Evolutionary conservation across 164 flowering plant species (phyloP).

Genomic region (Magnolia officinalis): DNA sequence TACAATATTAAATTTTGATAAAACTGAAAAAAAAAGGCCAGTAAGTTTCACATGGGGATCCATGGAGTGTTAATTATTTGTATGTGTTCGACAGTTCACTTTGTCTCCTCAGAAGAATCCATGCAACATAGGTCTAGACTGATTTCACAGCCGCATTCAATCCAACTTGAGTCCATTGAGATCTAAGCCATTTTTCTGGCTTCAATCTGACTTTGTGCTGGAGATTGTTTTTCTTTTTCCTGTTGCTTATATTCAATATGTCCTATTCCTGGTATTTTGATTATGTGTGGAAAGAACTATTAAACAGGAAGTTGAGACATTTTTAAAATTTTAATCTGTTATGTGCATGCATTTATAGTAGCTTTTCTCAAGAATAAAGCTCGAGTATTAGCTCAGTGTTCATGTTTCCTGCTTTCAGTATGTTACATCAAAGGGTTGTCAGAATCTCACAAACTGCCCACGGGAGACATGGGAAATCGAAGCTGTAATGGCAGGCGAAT

Average conservation of each 20-base stretch:
- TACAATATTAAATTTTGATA: too few species aligned
- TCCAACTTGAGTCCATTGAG: too few species aligned
- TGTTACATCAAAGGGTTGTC: constrained; percentile 66
- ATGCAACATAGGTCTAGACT: too few species aligned
- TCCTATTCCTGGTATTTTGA: neutral
- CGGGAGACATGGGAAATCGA: constrained; percentile 74
- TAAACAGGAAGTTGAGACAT: neutral
- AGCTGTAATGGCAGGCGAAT: constrained; percentile 90
- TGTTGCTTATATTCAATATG: neutral
- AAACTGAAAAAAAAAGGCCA: too few species aligned
- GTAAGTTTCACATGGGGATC: too few species aligned
- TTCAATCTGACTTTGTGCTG: too few species aligned
- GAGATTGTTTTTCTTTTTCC: too few species aligned
- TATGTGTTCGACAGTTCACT: too few species aligned
- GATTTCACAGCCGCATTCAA: too few species aligned
- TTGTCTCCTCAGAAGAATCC: too few species aligned
- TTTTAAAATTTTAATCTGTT: neutral
- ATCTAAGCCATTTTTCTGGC: too few species aligned
- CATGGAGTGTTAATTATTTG: too few species aligned
- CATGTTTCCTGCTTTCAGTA: constrained; percentile 29
- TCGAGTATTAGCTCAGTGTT: neutral
- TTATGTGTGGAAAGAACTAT: neutral
- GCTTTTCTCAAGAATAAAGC: neutral
- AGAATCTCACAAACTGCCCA: constrained; percentile 82
- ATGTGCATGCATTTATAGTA: neutral